phyloP scores from a whole-genome alignment of 805 yeast species.

The Monosporozyma yasuniensis region DNA sequence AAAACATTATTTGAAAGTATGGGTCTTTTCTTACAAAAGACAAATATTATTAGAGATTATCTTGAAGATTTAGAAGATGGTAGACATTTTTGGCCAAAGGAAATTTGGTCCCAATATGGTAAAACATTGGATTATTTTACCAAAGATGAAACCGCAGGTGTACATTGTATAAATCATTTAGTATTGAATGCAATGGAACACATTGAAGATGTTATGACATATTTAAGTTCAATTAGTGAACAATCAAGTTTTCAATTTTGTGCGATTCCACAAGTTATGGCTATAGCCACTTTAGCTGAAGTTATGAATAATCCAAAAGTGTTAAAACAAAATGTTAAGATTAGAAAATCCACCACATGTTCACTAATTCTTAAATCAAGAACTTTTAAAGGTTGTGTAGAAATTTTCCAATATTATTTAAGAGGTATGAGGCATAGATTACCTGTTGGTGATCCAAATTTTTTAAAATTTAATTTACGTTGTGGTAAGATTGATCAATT shows the following conservation, averaged over 20 bases:
- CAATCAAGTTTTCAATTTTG: constrained; percentile 83
- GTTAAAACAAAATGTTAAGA: constrained; percentile 66
- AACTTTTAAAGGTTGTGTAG: constrained; percentile 64
- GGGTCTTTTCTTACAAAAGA: constrained; percentile 94
- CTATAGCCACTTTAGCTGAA: constrained; percentile 84
- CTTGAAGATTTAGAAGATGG: constrained; percentile 87
- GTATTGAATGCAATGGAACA: constrained; percentile 73
- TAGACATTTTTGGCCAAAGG: constrained; percentile 93
- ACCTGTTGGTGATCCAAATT: constrained; percentile 76
- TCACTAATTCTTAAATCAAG: constrained; percentile 63
- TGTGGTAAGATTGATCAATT: constrained; percentile 87
- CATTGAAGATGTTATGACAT: constrained; percentile 65
- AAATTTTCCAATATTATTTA: constrained; percentile 66
- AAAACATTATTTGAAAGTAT: constrained; percentile 64
- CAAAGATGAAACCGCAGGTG: constrained; percentile 44
- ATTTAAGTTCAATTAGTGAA: constrained; percentile 68
- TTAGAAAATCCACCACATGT: constrained; percentile 83
- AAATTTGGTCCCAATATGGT: constrained; percentile 84
- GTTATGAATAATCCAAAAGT: constrained; percentile 75
- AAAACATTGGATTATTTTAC: constrained; percentile 49
- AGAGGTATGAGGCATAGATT: constrained; percentile 72
- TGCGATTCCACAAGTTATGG: constrained; percentile 98
- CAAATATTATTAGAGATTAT: constrained; percentile 92
- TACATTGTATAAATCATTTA: constrained; percentile 71
- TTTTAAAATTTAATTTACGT: constrained; percentile 69